Conservation (phyloP, 1,284 basidiomycete genomes). For the Cutaneotrichosporon sp. region DNA sequence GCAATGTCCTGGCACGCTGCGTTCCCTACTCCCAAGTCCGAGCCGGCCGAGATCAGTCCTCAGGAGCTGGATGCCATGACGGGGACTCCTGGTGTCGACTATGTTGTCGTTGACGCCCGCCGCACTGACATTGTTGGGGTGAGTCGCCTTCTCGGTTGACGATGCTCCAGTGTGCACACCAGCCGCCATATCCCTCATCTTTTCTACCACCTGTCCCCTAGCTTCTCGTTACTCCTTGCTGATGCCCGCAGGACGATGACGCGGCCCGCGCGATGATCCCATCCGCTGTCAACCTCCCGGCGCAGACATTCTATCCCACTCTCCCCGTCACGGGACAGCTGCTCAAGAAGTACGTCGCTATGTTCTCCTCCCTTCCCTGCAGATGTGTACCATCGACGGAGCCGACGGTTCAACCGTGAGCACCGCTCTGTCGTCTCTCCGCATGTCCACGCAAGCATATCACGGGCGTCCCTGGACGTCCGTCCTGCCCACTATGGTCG, state of each 20-base stretch:
- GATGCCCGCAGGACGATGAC: constrained; percentile 16
- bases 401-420: no score
- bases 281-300: constrained; percentile 35
- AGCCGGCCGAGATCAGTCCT: constrained; percentile 13
- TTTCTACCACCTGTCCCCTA: neutral
- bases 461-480: no score
- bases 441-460: no score
- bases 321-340: constrained; percentile 19
- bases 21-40: constrained; percentile 18
- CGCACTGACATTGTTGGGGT: constrained; percentile 23
- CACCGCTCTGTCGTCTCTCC: no score
- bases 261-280: constrained; percentile 21
- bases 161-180: no score
- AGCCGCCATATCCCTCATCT: no score
- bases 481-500: neutral
- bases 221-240: neutral
- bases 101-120: constrained; percentile 32
- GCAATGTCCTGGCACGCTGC: constrained; percentile 20
- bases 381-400: no score
- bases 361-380: no score
- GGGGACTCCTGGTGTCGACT: constrained; percentile 15
- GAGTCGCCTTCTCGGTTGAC: neutral
- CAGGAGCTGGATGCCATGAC: constrained; percentile 19
- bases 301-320: constrained; percentile 34
- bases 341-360: constrained; percentile 18